Evolutionary conservation across 1,139 yeast species (phyloP).

Genomic region (Geotrichum siamense): DNA sequence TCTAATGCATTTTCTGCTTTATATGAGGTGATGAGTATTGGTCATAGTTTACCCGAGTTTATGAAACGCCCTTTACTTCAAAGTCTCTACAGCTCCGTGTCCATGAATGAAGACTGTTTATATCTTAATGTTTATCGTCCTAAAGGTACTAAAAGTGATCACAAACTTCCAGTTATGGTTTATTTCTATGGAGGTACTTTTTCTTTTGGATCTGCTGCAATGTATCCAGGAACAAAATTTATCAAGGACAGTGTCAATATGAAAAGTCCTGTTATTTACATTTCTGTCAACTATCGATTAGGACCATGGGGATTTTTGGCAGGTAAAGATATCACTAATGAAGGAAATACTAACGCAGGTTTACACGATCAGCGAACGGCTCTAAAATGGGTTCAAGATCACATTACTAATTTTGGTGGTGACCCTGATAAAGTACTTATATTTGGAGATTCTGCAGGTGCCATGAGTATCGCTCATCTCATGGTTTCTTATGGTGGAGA

Average conservation of each 20-base stretch:
- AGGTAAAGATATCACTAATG: slow-evolving; percentile 24
- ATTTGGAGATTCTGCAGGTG: slow-evolving; percentile 38
- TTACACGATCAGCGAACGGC: slow-evolving; percentile 35
- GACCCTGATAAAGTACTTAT: slow-evolving; percentile 33
- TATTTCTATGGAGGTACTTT: slow-evolving; percentile 33
- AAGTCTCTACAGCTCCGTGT: background rate
- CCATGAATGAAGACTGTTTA: slow-evolving; percentile 24
- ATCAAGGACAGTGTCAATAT: slow-evolving; percentile 11
- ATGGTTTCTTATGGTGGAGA: slow-evolving; percentile 27
- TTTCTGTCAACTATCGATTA: slow-evolving; percentile 27
- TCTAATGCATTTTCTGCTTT: background rate
- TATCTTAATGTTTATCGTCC: slow-evolving; percentile 22
- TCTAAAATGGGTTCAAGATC: slow-evolving; percentile 33
- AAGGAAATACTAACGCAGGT: slow-evolving; percentile 31
- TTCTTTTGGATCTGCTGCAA: slow-evolving; percentile 23
- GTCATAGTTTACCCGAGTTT: background rate
- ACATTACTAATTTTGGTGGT: slow-evolving; percentile 36
- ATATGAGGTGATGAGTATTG: background rate
- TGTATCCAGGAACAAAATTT: slow-evolving; percentile 11
- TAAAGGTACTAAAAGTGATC: slow-evolving; percentile 9
- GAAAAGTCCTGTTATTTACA: slow-evolving; percentile 17
- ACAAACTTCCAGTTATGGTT: slow-evolving; percentile 28
- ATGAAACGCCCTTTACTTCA: slow-evolving; percentile 1
- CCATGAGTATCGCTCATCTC: slow-evolving; percentile 31
- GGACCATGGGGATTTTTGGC: slow-evolving; percentile 34